Evolutionary conservation across 2,329 filamentous ascomycete genomes (phyloP).

Genomic region (Didymellaceae sp.): DNA sequence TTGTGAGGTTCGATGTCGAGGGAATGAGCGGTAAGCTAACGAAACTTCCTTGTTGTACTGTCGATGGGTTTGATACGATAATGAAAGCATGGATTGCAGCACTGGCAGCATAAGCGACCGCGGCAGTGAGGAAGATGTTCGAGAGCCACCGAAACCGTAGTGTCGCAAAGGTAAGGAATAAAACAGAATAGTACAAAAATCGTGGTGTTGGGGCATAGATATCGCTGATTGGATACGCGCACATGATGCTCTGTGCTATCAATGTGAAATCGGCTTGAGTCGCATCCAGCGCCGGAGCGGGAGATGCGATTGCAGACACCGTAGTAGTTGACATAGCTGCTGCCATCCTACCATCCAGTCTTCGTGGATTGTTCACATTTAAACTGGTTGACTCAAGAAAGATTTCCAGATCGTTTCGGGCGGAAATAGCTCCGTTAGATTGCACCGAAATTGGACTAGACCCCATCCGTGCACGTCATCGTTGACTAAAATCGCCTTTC

Average conservation of each 20-base stretch:
- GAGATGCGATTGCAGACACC: not conserved
- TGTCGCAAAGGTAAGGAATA: slow-evolving; percentile 12
- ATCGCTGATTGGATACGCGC: slow-evolving; percentile 18
- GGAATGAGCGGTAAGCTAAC: not conserved
- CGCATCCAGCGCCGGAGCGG: not conserved
- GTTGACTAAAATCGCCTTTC: too few species aligned
- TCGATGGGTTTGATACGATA: slow-evolving; percentile 4
- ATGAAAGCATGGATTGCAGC: slow-evolving; percentile 21
- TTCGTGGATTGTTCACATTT: not conserved
- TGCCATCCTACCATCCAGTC: not conserved
- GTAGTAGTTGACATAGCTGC: not conserved
- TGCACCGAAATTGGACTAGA: too few species aligned
- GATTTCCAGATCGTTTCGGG: too few species aligned
- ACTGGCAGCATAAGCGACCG: slow-evolving; percentile 17
- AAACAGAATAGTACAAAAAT: slow-evolving; percentile 10
- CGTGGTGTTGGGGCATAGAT: slow-evolving; percentile 15
- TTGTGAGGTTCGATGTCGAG: not conserved
- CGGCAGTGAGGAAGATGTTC: slow-evolving; percentile 8
- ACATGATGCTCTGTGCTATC: slow-evolving; percentile 13
- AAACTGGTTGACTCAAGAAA: too few species aligned
- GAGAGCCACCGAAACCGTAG: slow-evolving; percentile 12
- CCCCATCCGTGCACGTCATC: too few species aligned
- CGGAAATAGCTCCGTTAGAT: too few species aligned
- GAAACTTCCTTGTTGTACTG: not conserved
- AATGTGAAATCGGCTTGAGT: slow-evolving; percentile 1